These are phyloP conservation scores for Alternaria viburni DNA, from an alignment of 2,329 filamentous ascomycete species.

Conservation along the genomic window DNA sequence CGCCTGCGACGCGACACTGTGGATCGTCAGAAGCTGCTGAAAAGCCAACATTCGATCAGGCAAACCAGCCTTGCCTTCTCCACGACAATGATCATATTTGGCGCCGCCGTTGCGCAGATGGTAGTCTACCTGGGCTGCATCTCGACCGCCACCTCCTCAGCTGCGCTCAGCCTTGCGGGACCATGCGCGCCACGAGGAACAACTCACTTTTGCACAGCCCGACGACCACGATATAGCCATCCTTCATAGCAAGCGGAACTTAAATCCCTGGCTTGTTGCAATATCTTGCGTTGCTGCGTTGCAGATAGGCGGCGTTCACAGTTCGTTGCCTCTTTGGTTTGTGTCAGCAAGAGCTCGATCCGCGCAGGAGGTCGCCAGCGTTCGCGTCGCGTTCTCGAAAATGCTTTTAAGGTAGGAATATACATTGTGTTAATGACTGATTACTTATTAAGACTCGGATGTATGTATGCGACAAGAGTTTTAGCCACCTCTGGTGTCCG, in stretches of 20 bases:
- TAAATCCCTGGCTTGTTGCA: no score
- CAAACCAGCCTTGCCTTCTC: background rate
- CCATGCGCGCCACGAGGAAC: no score
- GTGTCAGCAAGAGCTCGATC: background rate
- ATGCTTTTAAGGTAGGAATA: no score
- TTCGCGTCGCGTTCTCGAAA: no score
- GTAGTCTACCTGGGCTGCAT: no score
- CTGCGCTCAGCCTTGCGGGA: background rate
- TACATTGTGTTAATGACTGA: background rate
- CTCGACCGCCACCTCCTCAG: background rate
- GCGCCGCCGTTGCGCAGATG: no score
- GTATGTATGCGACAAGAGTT: background rate
- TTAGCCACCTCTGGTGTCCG: background rate
- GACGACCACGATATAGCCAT: no score
- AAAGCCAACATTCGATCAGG: background rate
- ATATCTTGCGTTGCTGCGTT: background rate
- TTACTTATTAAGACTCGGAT: background rate
- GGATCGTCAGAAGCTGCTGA: background rate
- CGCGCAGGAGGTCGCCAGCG: no score
- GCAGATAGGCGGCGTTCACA: background rate
- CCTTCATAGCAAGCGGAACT: no score
- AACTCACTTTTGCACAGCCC: no score
- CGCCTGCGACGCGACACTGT: background rate
- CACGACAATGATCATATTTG: fast-evolving
- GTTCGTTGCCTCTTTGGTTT: background rate